Evolutionary conservation across 805 yeast genomes (phyloP).

Genomic region (Saccharomyces cerevisiae): DNA sequence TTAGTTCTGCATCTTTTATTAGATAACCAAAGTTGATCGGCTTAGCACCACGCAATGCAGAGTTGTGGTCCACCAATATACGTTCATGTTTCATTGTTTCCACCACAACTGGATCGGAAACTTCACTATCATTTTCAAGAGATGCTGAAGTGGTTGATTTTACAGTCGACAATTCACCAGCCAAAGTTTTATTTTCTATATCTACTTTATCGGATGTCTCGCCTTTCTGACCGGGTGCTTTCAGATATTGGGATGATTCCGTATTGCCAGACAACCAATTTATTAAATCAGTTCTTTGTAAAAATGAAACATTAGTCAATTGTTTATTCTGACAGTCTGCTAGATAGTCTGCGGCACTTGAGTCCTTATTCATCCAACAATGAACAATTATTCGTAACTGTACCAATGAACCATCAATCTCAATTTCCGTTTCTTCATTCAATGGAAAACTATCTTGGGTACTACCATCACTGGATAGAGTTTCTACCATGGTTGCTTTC

Average conservation of each 20-base stretch:
- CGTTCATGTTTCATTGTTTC: conserved; percentile 35
- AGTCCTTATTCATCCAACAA: conserved; percentile 69
- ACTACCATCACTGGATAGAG: neutral
- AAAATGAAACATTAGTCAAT: conserved; percentile 65
- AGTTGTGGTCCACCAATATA: conserved; percentile 49
- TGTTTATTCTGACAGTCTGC: conserved; percentile 57
- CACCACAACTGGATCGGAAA: conserved; percentile 25
- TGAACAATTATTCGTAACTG: conserved; percentile 56
- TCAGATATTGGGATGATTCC: conserved; percentile 48
- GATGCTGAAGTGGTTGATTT: neutral
- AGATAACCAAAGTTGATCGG: conserved; percentile 59
- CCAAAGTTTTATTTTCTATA: neutral
- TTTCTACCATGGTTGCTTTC: conserved; percentile 27
- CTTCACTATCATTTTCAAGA: neutral
- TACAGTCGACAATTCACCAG: neutral
- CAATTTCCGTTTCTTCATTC: conserved; percentile 45
- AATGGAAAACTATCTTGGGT: conserved; percentile 28
- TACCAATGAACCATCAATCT: conserved; percentile 41
- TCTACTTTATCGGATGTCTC: neutral
- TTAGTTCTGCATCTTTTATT: conserved; percentile 56
- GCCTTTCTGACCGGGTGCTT: conserved; percentile 25
- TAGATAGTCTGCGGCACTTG: conserved; percentile 74
- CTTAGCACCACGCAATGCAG: conserved; percentile 57
- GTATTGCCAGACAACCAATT: conserved; percentile 73
- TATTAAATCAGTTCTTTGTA: conserved; percentile 77